phyloP scores from a whole-genome alignment of 2,329 filamentous ascomycete genomes.

The Sphaceloma murrayae region DNA sequence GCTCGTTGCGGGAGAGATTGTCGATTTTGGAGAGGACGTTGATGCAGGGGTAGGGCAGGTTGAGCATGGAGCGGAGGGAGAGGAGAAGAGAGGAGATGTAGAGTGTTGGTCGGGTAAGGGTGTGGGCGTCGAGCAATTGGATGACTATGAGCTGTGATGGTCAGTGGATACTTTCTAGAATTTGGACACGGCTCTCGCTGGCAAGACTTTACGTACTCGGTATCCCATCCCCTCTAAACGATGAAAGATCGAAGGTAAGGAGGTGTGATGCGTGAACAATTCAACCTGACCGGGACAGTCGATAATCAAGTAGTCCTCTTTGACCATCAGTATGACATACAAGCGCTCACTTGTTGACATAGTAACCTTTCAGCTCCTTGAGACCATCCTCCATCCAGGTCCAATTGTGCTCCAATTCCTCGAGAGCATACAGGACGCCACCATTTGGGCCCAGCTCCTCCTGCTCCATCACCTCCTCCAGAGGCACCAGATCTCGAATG shows the following conservation, averaged over 20 bases:
- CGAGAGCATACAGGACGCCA: conserved; percentile 82
- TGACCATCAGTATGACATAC: too few relatives aligned
- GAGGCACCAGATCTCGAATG: conserved; percentile 75
- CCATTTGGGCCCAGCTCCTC: conserved; percentile 89
- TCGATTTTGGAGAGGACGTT: conserved; percentile 98
- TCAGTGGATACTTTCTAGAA: too few relatives aligned
- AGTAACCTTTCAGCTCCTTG: conserved; percentile 61
- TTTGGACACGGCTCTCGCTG: too few relatives aligned
- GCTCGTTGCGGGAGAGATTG: conserved; percentile 61
- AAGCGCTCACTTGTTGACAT: too few relatives aligned
- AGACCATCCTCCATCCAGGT: conserved; percentile 82
- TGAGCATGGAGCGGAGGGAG: conserved; percentile 90
- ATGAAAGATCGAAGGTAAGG: conserved; percentile 84
- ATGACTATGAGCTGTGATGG: conserved; percentile 69
- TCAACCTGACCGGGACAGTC: conserved; percentile 97
- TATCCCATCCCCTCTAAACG: conserved; percentile 84
- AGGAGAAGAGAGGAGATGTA: conserved; percentile 92
- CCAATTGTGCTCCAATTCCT: conserved; percentile 88
- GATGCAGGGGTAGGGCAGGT: conserved; percentile 92
- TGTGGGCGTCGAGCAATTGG: conserved; percentile 89
- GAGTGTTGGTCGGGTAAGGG: conserved; percentile 81
- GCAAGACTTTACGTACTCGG: conserved; percentile 70
- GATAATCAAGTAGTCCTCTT: conserved; percentile 76
- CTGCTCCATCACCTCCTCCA: conserved; percentile 91
- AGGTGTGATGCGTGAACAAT: conserved; percentile 90